phyloP scores from a whole-genome alignment of 2,329 filamentous ascomycete genomes.

The Colletotrichum spinosum region DNA sequence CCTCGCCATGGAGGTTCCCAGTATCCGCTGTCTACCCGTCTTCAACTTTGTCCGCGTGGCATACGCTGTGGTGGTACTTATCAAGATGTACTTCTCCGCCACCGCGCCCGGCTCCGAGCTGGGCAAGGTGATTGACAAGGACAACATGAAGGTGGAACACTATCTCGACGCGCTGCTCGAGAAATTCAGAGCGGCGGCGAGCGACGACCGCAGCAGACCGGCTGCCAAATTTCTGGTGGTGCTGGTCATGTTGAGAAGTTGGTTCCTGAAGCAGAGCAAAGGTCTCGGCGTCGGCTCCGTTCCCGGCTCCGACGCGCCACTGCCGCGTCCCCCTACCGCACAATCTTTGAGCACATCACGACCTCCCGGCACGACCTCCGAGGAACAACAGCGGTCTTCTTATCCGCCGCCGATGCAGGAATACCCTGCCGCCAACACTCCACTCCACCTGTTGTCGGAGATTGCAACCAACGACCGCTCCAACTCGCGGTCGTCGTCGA shows the following conservation, averaged over 20 bases:
- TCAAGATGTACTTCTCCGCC: conserved; percentile 79
- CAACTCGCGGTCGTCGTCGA: conserved; percentile 26
- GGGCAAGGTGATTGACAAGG: conserved; percentile 75
- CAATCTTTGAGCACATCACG: background rate
- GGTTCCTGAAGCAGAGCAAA: conserved; percentile 70
- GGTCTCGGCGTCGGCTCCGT: conserved; percentile 19
- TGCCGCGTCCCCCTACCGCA: conserved; percentile 1
- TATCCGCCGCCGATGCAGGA: conserved; percentile 39
- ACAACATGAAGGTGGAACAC: conserved; percentile 72
- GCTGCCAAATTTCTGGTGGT: conserved; percentile 79
- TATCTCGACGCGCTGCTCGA: conserved; percentile 78
- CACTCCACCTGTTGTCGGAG: conserved; percentile 67
- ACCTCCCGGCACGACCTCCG: background rate
- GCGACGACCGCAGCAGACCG: conserved; percentile 72
- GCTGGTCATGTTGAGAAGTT: conserved; percentile 75
- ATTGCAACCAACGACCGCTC: conserved; percentile 60
- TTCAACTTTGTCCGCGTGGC: conserved; percentile 79
- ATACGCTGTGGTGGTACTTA: conserved; percentile 77
- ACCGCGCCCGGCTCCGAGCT: conserved; percentile 73
- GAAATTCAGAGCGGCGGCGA: conserved; percentile 73
- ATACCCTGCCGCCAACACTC: conserved; percentile 58
- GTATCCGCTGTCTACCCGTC: conserved; percentile 74
- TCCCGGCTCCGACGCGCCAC: conserved; percentile 6
- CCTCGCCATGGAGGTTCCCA: conserved; percentile 67
- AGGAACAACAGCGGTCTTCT: conserved; percentile 38